Evolutionary conservation across 768 basidiomycete genomes (phyloP), one percentile per base, ranked within the genome.

Genomic region (Pholiota microspora): DNA sequence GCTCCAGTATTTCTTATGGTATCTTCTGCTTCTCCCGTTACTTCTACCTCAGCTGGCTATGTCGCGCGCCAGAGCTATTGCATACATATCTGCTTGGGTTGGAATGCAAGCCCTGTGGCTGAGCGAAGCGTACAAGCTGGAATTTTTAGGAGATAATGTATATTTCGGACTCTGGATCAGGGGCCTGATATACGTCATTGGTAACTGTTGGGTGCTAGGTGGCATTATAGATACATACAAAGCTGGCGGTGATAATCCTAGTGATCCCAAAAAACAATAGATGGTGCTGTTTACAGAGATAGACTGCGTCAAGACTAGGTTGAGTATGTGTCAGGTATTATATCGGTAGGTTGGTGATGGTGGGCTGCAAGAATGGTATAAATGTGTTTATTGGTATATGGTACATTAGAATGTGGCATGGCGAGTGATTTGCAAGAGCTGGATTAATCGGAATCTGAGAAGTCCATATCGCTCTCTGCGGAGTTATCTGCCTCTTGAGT

Each of bases 1-100:
- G 27, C 47, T 12, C 32, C 70, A 98, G 90, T 99, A 99, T 69
- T 99, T 98, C 72, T 77, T 96, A 34, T 99, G 97, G 97, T 98
- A 94, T 67, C 83, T 93, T 12, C 83, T 94, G 47, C 83, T 98
- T 56, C 71, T 98, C 0, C 94, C 96, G 0, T 78, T 94, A 2
- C 74, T 96, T 21, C 77, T 94, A 3, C 89, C 93, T 0, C 77
- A 72, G 2, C 70, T 97, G 0, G 68, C 72, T 0, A 75, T 92
- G 42, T 75, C 84, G 1, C 68, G 70, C 15, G 51, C 62, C 16
- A 73, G 76, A 7, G 75, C 73, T 0, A 2, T 78, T 12, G 56
- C 68, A 4, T 79, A 80, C 45, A 45, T 79, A 0, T 73, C 62
- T 0, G 73, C 86, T 1, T 99, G 96, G 96, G 73, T 82, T 0